Percentiles rank a stretch among this genome's conserved stretches.
Conservation (phyloP, 169 alveolate species). For the Plasmodium cynomolgi region DNA sequence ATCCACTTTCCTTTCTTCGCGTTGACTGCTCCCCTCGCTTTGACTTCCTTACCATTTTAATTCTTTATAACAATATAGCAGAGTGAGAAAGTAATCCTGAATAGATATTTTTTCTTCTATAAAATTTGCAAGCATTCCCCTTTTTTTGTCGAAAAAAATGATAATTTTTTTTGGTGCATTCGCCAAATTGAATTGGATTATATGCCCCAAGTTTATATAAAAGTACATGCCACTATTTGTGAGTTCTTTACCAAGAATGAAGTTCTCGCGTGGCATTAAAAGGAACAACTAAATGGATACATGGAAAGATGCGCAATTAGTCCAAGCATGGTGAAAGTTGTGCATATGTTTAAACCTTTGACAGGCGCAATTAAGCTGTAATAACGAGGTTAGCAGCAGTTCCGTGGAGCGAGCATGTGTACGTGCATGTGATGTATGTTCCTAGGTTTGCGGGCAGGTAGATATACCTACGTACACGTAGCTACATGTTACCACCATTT, state of each 20-base stretch:
- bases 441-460: neutral
- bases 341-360: neutral
- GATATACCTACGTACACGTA: neutral
- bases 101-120: neutral
- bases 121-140: neutral
- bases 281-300: neutral
- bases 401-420: neutral
- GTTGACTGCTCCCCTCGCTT: neutral
- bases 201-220: neutral
- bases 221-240: neutral
- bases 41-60: neutral
- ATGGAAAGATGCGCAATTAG: neutral
- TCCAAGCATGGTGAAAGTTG: neutral
- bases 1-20: neutral
- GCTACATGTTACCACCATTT: neutral
- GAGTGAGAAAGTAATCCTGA: neutral
- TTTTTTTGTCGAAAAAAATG: neutral
- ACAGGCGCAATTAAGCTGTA: neutral
- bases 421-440: neutral
- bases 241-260: neutral
- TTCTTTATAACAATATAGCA: neutral
- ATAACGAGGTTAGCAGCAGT: neutral
- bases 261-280: neutral
- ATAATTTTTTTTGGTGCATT: slow-evolving; percentile 6
- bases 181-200: neutral